These are phyloP conservation scores for Pseudopyricularia cyperi DNA, from an alignment of 2,329 filamentous ascomycete genomes.

Conservation along the genomic window DNA sequence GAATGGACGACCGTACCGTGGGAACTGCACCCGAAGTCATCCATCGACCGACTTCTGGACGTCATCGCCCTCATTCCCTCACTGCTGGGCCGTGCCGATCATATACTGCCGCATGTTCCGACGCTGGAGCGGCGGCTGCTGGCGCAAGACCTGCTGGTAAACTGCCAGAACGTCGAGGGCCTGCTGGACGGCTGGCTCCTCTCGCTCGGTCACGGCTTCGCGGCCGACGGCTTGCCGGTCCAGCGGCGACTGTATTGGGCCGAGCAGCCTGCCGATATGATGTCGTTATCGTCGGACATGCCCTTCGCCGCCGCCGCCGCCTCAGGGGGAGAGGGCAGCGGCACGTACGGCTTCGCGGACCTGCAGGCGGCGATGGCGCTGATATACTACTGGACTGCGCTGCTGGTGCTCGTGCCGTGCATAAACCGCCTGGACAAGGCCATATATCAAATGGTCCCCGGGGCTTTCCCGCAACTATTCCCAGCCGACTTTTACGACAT, in stretches of 20 bases:
- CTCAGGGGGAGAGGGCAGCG: neutral
- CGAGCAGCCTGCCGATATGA: conserved; percentile 11
- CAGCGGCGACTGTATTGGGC: neutral
- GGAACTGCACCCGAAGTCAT: conserved; percentile 35
- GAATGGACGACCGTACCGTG: conserved; percentile 41
- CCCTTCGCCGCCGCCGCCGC: conserved; percentile 25
- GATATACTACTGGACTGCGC: conserved; percentile 39
- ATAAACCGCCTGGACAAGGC: conserved; percentile 29
- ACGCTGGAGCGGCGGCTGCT: conserved; percentile 27
- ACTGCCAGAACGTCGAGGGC: conserved; percentile 32
- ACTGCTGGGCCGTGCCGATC: conserved; percentile 31
- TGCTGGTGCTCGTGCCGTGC: conserved; percentile 34
- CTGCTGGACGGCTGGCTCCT: conserved; percentile 35
- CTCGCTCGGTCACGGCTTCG: neutral
- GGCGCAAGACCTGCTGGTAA: conserved; percentile 33
- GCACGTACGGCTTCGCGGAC: conserved; percentile 29
- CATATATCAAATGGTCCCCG: conserved; percentile 29
- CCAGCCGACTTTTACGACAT: conserved; percentile 7
- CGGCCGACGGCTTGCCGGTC: neutral
- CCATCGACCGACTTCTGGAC: conserved; percentile 39
- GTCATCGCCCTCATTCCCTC: conserved; percentile 31
- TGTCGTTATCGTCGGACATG: conserved; percentile 20
- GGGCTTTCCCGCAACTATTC: conserved; percentile 24
- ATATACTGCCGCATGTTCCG: conserved; percentile 22
- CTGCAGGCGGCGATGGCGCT: conserved; percentile 30